phyloP scores from a whole-genome alignment of 306 rosid species.

The Pterocarpus macrocarpus region DNA sequence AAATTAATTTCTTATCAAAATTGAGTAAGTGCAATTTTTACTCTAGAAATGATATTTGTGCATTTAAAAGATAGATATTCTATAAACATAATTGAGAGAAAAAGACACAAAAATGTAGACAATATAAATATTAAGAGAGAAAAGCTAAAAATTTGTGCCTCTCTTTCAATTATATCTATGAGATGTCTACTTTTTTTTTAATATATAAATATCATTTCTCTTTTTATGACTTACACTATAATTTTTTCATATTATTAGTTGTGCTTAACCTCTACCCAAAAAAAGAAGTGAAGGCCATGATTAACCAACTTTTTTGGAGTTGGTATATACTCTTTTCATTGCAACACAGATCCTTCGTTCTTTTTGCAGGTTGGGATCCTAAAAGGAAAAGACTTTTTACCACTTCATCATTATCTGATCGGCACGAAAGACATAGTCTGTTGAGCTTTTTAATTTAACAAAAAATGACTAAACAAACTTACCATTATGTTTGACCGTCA shows the following conservation, averaged over 20 bases:
- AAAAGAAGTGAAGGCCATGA: neutral
- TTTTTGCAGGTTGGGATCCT: conserved; percentile 29
- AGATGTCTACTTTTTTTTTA: too few relatives aligned
- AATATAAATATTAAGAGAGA: too few relatives aligned
- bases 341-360: conserved; percentile 1
- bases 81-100: too few relatives aligned
- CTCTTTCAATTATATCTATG: too few relatives aligned
- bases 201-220: neutral
- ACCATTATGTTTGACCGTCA: neutral
- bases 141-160: too few relatives aligned
- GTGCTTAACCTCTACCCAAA: neutral
- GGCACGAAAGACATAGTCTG: neutral
- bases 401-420: neutral
- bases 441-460: neutral
- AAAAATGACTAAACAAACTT: neutral
- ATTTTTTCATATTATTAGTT: too few relatives aligned
- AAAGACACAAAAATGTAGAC: too few relatives aligned
- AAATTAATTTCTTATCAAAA: too few relatives aligned
- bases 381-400: neutral
- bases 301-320: neutral
- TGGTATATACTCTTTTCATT: conserved; percentile 16
- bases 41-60: too few relatives aligned
- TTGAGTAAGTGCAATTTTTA: too few relatives aligned
- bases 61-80: too few relatives aligned
- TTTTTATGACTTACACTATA: neutral